Base-by-base conservation (phyloP, 1,139 yeast genomes). In the Taphrina deformans region DNA sequence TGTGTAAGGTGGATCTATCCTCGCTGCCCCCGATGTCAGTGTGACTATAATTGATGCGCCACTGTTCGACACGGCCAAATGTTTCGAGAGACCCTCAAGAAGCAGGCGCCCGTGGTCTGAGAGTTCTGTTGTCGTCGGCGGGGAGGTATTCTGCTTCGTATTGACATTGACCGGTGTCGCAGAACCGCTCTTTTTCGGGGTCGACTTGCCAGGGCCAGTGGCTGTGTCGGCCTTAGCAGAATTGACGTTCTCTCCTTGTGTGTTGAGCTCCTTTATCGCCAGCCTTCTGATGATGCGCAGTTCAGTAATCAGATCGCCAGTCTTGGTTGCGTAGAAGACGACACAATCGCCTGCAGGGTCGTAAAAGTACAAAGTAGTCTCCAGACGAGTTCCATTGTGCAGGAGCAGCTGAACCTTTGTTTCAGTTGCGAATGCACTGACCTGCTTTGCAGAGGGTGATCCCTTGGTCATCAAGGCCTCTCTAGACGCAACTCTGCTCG, bases 1-100 rank as follows among this genome's bases (percentile, higher is more conserved):
- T 23, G 58, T 53, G 48, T 53, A 53, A 9, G 58, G 58, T 2
- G 58, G 58, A 2, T 53, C 58, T 23, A 53, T 38, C 35, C 33
- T 35, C 6, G 27, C 40, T 5, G 35, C 31, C n/a, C 44, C 44
- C 14, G 41, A n/a, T 10, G 48, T 12, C 35, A 38, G 14, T 2
- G 58, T 14, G 29, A 53, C 24, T 46, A 53, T 27, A n/a, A 53
- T 23, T 7, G 58, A 23, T 12, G 35, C 33, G 23, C 35, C 46
- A 1, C 16, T 6, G 1, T 5, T 10, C 21, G 31, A 2, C 1
- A 53, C 48, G 2, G 31, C 27, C 23, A 53, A 31, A 24, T 53
- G 58, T 18, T 53, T 53, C 35, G 35, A 10, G n/a, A 53, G 58
- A 23, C 58, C 58, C 33, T 35, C 33, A 16, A 53, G 48, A 12